These are phyloP conservation scores for Phoma sp. DNA, from an alignment of 2,329 filamentous ascomycete species.

Conservation along the genomic window DNA sequence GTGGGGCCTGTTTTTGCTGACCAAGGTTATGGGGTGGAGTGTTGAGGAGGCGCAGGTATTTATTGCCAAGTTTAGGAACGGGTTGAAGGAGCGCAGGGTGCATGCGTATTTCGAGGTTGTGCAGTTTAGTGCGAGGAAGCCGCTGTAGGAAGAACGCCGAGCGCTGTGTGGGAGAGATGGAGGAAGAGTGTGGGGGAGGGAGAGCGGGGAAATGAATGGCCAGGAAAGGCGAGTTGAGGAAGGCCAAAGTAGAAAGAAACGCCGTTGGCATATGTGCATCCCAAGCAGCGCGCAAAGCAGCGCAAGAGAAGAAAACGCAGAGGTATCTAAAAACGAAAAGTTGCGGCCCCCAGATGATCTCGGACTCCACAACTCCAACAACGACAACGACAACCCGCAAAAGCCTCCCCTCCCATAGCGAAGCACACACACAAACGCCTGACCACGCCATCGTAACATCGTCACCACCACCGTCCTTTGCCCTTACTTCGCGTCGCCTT, in stretches of 20 bases:
- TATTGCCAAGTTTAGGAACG: slow-evolving; percentile 40
- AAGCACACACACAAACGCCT: neutral
- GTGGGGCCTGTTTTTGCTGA: slow-evolving; percentile 37
- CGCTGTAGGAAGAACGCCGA: neutral
- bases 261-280: too few species aligned
- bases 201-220: neutral
- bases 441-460: neutral
- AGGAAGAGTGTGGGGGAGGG: neutral
- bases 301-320: neutral
- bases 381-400: slow-evolving; percentile 1
- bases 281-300: too few species aligned
- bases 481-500: neutral
- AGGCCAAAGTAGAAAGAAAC: too few species aligned
- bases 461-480: neutral
- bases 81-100: slow-evolving; percentile 37
- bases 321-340: slow-evolving; percentile 15
- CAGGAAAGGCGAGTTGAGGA: neutral
- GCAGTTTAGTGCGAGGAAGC: slow-evolving; percentile 16
- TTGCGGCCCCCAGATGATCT: neutral
- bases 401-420: too few species aligned
- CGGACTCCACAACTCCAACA: neutral
- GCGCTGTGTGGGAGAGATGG: neutral
- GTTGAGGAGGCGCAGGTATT: slow-evolving; percentile 54
- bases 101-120: slow-evolving; percentile 42
- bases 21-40: slow-evolving; percentile 41